Conservation (phyloP, 768 basidiomycete species). For the Aureoboletus auriporus region DNA sequence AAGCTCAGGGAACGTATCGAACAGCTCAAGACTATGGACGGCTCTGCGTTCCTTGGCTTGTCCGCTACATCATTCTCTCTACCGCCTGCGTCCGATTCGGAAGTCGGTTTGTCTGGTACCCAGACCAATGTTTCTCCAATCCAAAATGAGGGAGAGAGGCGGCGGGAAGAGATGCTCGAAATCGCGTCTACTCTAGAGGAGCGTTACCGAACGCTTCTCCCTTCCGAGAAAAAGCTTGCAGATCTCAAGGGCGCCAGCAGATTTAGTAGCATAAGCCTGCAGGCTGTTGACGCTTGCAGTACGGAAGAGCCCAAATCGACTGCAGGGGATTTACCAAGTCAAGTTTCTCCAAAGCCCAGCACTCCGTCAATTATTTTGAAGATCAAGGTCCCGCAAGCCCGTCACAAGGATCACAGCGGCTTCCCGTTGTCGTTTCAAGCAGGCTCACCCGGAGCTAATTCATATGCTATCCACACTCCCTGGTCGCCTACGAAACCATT, state of each 20-base stretch:
- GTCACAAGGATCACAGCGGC: constrained; percentile 14
- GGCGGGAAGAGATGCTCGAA: constrained; percentile 70
- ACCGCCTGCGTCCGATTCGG: constrained; percentile 24
- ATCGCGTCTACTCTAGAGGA: constrained; percentile 63
- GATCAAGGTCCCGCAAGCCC: constrained; percentile 31
- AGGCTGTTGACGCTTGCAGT: constrained; percentile 13
- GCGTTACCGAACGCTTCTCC: constrained; percentile 71
- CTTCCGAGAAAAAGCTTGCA: constrained; percentile 51
- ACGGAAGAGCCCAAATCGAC: constrained; percentile 12
- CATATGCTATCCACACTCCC: constrained; percentile 9
- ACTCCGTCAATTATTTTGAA: constrained; percentile 30
- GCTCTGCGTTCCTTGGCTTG: constrained; percentile 60
- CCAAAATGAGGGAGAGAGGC: constrained; percentile 65
- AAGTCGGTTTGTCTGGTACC: constrained; percentile 28
- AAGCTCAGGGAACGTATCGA: constrained; percentile 88
- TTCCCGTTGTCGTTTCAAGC: constrained; percentile 4
- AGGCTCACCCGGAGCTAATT: constrained; percentile 16
- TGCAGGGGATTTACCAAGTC: constrained; percentile 7
- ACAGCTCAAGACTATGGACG: constrained; percentile 72
- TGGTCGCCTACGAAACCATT: constrained; percentile 23
- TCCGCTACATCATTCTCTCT: constrained; percentile 56
- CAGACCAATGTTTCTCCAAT: constrained; percentile 37
- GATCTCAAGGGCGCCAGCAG: constrained; percentile 27
- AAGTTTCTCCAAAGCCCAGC: constrained; percentile 14
- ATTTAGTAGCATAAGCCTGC: constrained; percentile 10